Conservation (phyloP, 768 basidiomycete species). For the Lanmaoa rubissima region DNA sequence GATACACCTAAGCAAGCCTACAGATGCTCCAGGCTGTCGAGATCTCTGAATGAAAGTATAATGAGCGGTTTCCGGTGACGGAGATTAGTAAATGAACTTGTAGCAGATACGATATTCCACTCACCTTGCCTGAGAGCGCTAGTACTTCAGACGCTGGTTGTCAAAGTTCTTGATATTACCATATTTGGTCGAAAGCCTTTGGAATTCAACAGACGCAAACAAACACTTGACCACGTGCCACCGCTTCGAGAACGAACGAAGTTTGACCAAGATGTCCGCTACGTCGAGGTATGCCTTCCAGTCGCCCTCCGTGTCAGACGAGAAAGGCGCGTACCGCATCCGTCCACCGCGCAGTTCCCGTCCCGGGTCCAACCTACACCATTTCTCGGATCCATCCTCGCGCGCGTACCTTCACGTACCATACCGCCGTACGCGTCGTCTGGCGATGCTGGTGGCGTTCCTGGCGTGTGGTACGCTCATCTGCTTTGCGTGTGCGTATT, state of each 20-base stretch:
- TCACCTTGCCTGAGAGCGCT: background rate
- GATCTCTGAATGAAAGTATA: background rate
- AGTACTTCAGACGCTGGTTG: background rate
- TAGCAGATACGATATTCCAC: background rate
- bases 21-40: too few relatives aligned
- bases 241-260: background rate
- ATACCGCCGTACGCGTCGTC: conserved; percentile 30
- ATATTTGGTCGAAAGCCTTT: background rate
- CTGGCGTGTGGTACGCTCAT: conserved; percentile 47
- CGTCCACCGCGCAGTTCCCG: conserved; percentile 40
- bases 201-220: conserved; percentile 18
- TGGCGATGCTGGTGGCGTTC: conserved; percentile 45
- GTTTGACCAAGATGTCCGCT: conserved; percentile 2
- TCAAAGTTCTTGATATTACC: too few relatives aligned
- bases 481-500: conserved; percentile 61
- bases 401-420: conserved; percentile 9
- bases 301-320: conserved; percentile 65
- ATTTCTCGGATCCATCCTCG: conserved; percentile 10
- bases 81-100: background rate
- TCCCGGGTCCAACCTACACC: conserved; percentile 20
- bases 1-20: background rate
- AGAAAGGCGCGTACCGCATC: conserved; percentile 66
- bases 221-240: background rate
- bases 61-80: too few relatives aligned
- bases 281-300: conserved; percentile 26